Percentiles rank a stretch among this genome's conserved stretches.
These are phyloP conservation scores for Nevesoporus exiguus DNA, from an alignment of 768 basidiomycete species.

Conservation along the genomic window DNA sequence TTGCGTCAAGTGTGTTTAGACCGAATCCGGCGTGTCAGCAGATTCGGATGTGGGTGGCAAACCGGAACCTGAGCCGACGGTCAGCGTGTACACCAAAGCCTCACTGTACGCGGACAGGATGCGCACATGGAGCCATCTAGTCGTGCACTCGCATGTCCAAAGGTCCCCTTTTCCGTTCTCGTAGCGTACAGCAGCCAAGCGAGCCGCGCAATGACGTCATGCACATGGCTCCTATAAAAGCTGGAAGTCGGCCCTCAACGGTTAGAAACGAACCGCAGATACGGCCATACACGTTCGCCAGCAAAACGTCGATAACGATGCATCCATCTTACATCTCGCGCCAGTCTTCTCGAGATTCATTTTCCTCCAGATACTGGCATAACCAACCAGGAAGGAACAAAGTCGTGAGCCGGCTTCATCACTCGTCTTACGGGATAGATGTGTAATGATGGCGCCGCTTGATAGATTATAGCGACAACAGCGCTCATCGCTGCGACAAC, in stretches of 20 bases:
- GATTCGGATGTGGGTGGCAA: no score
- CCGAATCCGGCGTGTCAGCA: no score
- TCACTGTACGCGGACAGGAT: no score
- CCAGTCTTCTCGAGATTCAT: slow-evolving; percentile 27
- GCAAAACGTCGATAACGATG: slow-evolving; percentile 14
- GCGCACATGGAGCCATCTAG: not conserved
- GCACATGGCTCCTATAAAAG: slow-evolving; percentile 20
- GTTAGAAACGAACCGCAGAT: not conserved
- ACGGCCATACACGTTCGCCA: not conserved
- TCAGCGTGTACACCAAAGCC: no score
- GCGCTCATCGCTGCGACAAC: slow-evolving; percentile 29
- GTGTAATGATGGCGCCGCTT: not conserved
- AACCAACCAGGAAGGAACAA: slow-evolving; percentile 33
- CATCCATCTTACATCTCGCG: slow-evolving; percentile 19
- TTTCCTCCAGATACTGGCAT: slow-evolving; percentile 32
- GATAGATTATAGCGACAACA: slow-evolving; percentile 29
- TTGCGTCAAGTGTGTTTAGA: no score
- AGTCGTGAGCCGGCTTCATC: slow-evolving; percentile 20
- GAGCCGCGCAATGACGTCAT: slow-evolving; percentile 27
- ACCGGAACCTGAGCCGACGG: no score
- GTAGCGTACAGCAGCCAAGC: no score
- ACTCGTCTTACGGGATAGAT: no score
- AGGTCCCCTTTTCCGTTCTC: not conserved
- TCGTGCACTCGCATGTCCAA: not conserved
- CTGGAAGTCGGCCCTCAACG: slow-evolving; percentile 17